Evolutionary conservation across 2,329 filamentous ascomycete genomes (phyloP), one percentile per base, ranked within the genome.

Genomic region (Coleophoma crateriformis): DNA sequence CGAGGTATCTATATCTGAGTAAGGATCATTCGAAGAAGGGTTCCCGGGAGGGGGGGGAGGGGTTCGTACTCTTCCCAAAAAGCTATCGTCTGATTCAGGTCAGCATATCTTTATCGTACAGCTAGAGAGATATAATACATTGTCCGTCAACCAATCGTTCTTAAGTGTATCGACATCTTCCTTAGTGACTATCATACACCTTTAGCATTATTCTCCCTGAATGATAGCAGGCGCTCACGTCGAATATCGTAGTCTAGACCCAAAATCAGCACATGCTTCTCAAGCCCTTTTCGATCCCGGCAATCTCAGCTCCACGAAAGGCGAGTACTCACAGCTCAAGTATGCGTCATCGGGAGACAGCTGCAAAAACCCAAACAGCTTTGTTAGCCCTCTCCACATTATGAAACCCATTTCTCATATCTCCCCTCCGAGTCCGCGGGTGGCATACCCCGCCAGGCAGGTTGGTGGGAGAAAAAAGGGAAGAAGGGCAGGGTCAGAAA

Each of bases 81-180:
- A 46, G 90, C 86, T 58, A 99, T 97, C 60, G 90, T 91, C 88
- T 92, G 59, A n/a, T 22, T 20, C 4, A 48, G 47, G 68, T 52
- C 61, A 57, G 58, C 27, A 59, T 54, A 65, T 55, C 19, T 48
- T 33, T 49, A 32, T 37, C 15, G 12, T 12, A 20, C 35, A 51
- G 51, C 39, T 45, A 52, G 53, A 41, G 13, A 22, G n/a, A 12
- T 39, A 71, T 79, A 14, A 58, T 75, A 91, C 88, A 73, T 96
- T 96, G 68, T 99, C 94, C 40, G 92, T 96, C 47, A 99, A 76
- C 94, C 94, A 99, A 75, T 96, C 94, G 68, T 88, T 78, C 70
- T 88, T 90, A 51, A 99, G 80, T 14, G 87, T 85, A 66, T 91
- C 87, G 58, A 97, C 81, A 68, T 99, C 94, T 66, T 94, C 89